Evolutionary conservation across 2,329 filamentous ascomycete species (phyloP), one percentile per base, ranked within the genome.

Genomic region (Sporothrix inflata): DNA sequence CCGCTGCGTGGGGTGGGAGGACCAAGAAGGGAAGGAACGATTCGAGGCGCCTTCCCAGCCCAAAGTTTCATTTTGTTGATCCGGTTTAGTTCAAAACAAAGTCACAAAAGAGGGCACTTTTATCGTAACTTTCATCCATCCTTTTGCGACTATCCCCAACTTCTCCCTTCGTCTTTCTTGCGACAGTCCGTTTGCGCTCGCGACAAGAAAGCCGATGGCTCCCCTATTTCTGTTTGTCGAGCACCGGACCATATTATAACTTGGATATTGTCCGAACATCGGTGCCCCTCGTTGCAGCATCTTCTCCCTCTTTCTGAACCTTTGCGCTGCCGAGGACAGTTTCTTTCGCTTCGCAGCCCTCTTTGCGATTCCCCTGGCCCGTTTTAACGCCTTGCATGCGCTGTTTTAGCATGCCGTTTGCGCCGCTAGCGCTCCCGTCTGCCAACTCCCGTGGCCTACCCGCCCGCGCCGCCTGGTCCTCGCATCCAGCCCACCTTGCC

Each of bases 391-490:
- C 42, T 14, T 45, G 34, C 38, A 14, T 24, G 57, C 60, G 60
- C 60, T 27, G 16, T 30, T 51, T 42, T 45, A 69, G 34, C 34
- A 45, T 42, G 40, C 38, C 21, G 40, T 45, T 70, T 63, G 30
- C 69, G 34, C 42, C 69, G n/a, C 42, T 70, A 70, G 69, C 42
- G 69, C 40, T 63, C 53, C 69, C 55, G 55, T 30, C 53, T 40
- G 42, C 69, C 67, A 57, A n/a, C 51, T 47, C 55, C 69, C 69
- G 55, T 27, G 27, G 7, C 4, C 40, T 6, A 70, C 40, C 51
- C 67, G 67, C 40, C 51, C 67, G 67, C 27, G 61, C 57, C 47
- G 57, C 42, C 27, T 34, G 42, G n/a, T 24, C 30, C 30, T n/a
- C 21, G 49, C 21, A 6, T 30, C 21, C 21, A 57, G 47, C 49